These are phyloP conservation scores for Acacia acuminata DNA, from an alignment of 306 rosid species.

Conservation along the genomic window DNA sequence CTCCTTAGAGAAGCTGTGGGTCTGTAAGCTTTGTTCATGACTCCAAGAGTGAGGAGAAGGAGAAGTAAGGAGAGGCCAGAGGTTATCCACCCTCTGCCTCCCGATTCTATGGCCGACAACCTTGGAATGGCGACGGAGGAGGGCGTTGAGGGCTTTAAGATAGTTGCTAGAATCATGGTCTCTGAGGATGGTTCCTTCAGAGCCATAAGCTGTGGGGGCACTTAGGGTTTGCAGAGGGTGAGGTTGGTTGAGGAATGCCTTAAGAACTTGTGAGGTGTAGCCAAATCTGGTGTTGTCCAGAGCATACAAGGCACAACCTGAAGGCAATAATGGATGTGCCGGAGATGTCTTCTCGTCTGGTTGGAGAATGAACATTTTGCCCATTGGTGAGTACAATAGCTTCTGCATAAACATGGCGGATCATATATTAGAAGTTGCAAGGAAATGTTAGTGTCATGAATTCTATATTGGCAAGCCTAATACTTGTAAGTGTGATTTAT, in stretches of 20 bases:
- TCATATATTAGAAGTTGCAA: neutral
- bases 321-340: slow-evolving; percentile 60
- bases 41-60: slow-evolving; percentile 59
- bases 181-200: slow-evolving; percentile 61
- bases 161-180: slow-evolving; percentile 81
- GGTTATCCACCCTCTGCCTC: slow-evolving; percentile 31
- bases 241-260: slow-evolving; percentile 56
- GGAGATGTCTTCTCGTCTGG: slow-evolving; percentile 67
- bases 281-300: slow-evolving; percentile 47
- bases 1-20: slow-evolving; percentile 40
- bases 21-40: slow-evolving; percentile 33
- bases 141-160: slow-evolving; percentile 54
- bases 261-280: slow-evolving; percentile 39
- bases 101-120: slow-evolving; percentile 25
- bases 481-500: too few relatives aligned
- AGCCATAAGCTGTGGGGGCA: slow-evolving; percentile 68
- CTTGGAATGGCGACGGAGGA: slow-evolving; percentile 43
- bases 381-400: slow-evolving; percentile 61
- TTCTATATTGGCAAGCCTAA: too few relatives aligned
- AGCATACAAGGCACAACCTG: slow-evolving; percentile 48
- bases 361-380: slow-evolving; percentile 62
- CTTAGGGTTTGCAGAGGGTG: slow-evolving; percentile 72
- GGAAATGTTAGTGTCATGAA: neutral
- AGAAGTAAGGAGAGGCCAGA: slow-evolving; percentile 56
- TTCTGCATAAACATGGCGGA: slow-evolving; percentile 44